These are phyloP conservation scores for Neonectria punicea DNA, from an alignment of 2,329 filamentous ascomycete species.

Conservation along the genomic window DNA sequence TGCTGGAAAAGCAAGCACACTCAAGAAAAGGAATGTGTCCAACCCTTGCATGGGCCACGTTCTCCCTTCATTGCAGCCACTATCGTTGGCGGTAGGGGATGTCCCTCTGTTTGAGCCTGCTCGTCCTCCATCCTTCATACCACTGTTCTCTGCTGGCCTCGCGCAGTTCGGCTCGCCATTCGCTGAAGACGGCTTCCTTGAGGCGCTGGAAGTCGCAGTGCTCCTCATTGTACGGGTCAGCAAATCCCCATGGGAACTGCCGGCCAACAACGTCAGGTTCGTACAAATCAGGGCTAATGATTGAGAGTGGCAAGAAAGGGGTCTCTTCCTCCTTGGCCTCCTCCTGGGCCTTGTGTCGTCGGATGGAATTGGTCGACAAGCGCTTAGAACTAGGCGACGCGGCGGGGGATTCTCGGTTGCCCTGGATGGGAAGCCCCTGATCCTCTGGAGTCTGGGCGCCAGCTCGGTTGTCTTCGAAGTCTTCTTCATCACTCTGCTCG, in stretches of 20 bases:
- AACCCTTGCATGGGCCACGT: slow-evolving; percentile 18
- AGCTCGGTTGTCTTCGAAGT: slow-evolving; percentile 28
- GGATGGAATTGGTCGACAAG: slow-evolving; percentile 58
- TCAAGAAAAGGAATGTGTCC: slow-evolving; percentile 9
- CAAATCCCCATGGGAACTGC: slow-evolving; percentile 96
- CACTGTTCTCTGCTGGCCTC: slow-evolving; percentile 91
- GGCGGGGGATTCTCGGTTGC: slow-evolving; percentile 44
- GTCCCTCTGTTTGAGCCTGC: slow-evolving; percentile 67
- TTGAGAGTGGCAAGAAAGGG: slow-evolving; percentile 87
- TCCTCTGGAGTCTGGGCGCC: slow-evolving; percentile 40
- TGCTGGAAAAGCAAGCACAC: slow-evolving; percentile 20
- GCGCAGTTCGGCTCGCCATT: slow-evolving; percentile 91
- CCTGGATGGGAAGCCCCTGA: slow-evolving; percentile 54
- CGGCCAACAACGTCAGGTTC: slow-evolving; percentile 83
- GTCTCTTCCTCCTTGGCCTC: slow-evolving; percentile 62
- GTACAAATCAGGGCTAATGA: slow-evolving; percentile 94
- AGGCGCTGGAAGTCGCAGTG: slow-evolving; percentile 95
- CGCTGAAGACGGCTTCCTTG: slow-evolving; percentile 90
- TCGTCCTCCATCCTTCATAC: slow-evolving; percentile 96
- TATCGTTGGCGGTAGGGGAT: slow-evolving; percentile 51
- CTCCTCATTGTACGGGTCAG: slow-evolving; percentile 87
- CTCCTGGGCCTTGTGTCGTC: slow-evolving; percentile 58
- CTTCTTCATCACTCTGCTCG: slow-evolving; percentile 51
- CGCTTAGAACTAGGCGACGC: slow-evolving; percentile 56
- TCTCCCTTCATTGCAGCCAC: slow-evolving; percentile 18